Evolutionary conservation across 2,329 filamentous ascomycete species (phyloP), one percentile per base, ranked within the genome.

Genomic region (Nemania abortiva): DNA sequence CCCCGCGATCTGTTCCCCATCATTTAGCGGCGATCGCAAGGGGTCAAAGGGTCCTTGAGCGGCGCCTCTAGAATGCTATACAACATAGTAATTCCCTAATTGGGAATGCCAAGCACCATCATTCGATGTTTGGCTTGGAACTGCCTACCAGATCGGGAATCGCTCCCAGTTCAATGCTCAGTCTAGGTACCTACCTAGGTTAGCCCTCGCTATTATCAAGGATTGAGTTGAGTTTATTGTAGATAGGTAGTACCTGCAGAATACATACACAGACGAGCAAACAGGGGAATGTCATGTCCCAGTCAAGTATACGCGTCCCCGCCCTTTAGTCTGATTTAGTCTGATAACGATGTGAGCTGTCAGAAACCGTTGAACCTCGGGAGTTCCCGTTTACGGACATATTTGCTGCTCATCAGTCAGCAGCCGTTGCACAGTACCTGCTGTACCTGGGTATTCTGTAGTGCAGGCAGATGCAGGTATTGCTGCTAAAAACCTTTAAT

Each of bases 1-100:
- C 63, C 67, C 67, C 67, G 62, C 54, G 63, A 66, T 66, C 47
- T 53, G n/a, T 58, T 39, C 54, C 63, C 63, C 63, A 55, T 65
- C 55, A 54, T 53, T 66, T 58, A 68, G 39, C 49, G 61, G 55
- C 61, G 63, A 60, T 60, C 49, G n/a, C 29, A 34, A 13, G 45
- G 34, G 24, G 57, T 31, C 45, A 34, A 55, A 22, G 37, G 20
- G 56, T 22, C 27, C 24, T 60, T 37, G 63, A 54, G 20, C 34
- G 39, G 39, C 15, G 54, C 18, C 22, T 27, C 31, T 31, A 34
- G 60, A 39, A 56, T 60, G 45, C 15, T 64, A 18, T 22, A 27
- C 24, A 27, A 27, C 24, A 27, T 27, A 27, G 24, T 27, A 18
- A 34, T 52, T 54, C 45, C 67, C 61, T 22, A 62, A 62, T 68